Evolutionary conservation across 2,329 filamentous ascomycete species (phyloP).

Genomic region (Diaporthe batatas): DNA sequence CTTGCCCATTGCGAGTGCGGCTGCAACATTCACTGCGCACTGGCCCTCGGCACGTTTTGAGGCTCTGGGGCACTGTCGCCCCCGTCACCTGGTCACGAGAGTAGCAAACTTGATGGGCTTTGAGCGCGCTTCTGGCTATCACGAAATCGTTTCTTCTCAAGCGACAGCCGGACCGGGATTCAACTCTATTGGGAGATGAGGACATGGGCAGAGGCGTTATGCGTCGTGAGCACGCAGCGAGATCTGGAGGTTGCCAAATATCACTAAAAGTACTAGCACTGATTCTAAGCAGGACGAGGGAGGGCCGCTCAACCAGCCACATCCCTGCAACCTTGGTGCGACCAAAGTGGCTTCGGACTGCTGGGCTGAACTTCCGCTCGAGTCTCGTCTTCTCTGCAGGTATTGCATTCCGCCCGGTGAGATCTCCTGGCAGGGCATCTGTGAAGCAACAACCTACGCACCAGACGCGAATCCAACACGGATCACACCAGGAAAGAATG

Average conservation of each 20-base stretch:
- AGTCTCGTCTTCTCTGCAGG: slow-evolving; percentile 19
- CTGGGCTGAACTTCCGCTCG: slow-evolving; percentile 31
- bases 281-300: slow-evolving; percentile 1
- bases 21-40: slow-evolving; percentile 30
- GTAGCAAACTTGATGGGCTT: background rate
- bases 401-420: slow-evolving; percentile 4
- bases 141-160: background rate
- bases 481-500: background rate
- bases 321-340: slow-evolving; percentile 33
- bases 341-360: slow-evolving; percentile 30
- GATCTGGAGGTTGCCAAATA: slow-evolving; percentile 14
- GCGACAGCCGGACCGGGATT: background rate
- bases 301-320: slow-evolving; percentile 22
- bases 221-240: slow-evolving; percentile 12
- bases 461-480: slow-evolving; percentile 5
- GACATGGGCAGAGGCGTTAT: slow-evolving; percentile 5
- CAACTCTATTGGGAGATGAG: slow-evolving; percentile 6
- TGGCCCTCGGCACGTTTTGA: slow-evolving; percentile 25
- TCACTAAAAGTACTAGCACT: slow-evolving; percentile 23
- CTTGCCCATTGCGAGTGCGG: slow-evolving; percentile 24
- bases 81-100: slow-evolving; percentile 13
- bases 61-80: background rate
- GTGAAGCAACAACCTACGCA: background rate
- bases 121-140: background rate
- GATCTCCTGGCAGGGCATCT: slow-evolving; percentile 23